These are phyloP conservation scores for Apophysomyces trapeziformis DNA, from an alignment of 371 early-diverging fungal genomes.

Conservation along the genomic window DNA sequence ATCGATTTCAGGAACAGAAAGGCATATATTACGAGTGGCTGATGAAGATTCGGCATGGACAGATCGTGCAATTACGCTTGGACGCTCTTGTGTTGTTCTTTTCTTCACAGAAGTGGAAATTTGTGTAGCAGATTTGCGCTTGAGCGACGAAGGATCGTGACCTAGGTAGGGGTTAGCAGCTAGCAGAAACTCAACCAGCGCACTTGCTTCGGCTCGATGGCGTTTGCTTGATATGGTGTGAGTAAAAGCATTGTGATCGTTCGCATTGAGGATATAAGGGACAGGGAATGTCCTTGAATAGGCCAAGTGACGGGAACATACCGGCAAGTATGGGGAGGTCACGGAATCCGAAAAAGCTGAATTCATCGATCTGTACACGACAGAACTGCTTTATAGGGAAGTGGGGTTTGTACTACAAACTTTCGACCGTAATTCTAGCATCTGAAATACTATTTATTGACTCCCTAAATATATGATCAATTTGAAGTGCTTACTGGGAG, in stretches of 20 bases:
- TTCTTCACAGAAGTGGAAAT: background rate
- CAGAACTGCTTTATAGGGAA: too few species aligned
- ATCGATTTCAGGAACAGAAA: too few species aligned
- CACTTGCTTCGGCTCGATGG: background rate
- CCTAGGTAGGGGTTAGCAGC: background rate
- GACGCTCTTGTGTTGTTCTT: background rate
- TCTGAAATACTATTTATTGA: too few species aligned
- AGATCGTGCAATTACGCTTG: background rate
- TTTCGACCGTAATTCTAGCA: too few species aligned
- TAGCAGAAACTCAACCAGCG: too few species aligned
- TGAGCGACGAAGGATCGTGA: background rate
- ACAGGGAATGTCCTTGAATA: conserved; percentile 40
- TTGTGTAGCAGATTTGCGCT: background rate
- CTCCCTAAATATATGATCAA: too few species aligned
- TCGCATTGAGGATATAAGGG: conserved; percentile 39
- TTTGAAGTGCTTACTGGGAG: too few species aligned
- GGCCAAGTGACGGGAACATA: conserved; percentile 43
- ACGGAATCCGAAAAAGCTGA: too few species aligned
- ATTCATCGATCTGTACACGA: too few species aligned
- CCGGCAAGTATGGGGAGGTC: too few species aligned
- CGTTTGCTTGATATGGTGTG: conserved; percentile 19
- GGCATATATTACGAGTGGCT: background rate
- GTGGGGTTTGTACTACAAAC: too few species aligned
- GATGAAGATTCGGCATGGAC: background rate
- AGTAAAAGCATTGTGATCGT: conserved; percentile 36